Base-by-base conservation (phyloP, 768 basidiomycete species). In the Lyophyllum semitale region DNA sequence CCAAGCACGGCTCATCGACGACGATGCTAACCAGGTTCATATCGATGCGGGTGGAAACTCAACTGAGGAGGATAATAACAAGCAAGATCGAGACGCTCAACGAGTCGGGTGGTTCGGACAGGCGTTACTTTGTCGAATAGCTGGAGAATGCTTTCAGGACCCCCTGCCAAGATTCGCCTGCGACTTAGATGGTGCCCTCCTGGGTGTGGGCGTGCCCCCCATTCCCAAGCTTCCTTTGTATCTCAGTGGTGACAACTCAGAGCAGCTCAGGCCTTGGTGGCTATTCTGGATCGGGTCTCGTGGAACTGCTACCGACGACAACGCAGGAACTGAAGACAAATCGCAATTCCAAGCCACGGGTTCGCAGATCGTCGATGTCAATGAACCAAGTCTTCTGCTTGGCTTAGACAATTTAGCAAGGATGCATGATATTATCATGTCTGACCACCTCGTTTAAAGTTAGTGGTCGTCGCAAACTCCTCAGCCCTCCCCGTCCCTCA, bases 71-170 rank as follows among this genome's bases (percentile, higher is more conserved):
- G 84, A 89, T 59, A 83, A 87, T 58, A 92, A 90, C 0, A 90
- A 86, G 72, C 87, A 81, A 92, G 67, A 69, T 93, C 49, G 72
- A 79, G 68, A 84, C 74, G 62, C 75, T 93, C 46, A 85, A 87
- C 51, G 85, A 89, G 60, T 85, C 84, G 7, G 87, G 87, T 30
- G 88, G 63, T 1, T 85, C 84, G 1, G 84, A 90, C 63, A 73
- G 89, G 11, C 75, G 69, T 12, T 92, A 89, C 68, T 93, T 93
- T 63, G 86, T 93, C 3, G 89, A 91, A 67, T 85, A 93, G 69
- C 72, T 92, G 23, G 91, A 92, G 72, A 85, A 77, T 48, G 89
- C 90, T 0, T 93, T 93, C 75, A 78, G 82, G 58, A 89, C n/a
- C 89, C 0, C 89, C 90, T 0, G 85, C 88, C 17, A 86, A 84